Evolutionary conservation across 2,329 filamentous ascomycete species (phyloP).

Genomic region (Aquanectria penicillioides): DNA sequence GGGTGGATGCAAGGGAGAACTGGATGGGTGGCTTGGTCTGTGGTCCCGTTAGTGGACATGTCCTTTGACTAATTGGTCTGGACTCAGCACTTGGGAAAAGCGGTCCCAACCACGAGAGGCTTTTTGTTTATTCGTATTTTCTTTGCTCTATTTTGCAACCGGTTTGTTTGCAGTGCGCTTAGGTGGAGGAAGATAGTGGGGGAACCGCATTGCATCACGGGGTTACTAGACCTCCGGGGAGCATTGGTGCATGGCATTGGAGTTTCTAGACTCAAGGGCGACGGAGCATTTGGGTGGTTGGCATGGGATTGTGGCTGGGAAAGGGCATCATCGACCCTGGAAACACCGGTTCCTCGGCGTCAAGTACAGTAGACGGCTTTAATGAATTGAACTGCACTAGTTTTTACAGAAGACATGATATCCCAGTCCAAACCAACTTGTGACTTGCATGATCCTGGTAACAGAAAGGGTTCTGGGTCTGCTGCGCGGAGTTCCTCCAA

Average conservation of each 20-base stretch:
- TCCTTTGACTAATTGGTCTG: constrained; percentile 28
- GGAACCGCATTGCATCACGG: constrained; percentile 25
- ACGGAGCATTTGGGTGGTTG: constrained; percentile 24
- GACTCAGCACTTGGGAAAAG: constrained; percentile 26
- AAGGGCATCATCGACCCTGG: constrained; percentile 24
- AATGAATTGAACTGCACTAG: constrained; percentile 9
- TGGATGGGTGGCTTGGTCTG: constrained; percentile 26
- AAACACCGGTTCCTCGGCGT: constrained; percentile 26
- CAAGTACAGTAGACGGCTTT: constrained; percentile 22
- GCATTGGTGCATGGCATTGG: constrained; percentile 26
- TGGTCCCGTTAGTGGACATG: constrained; percentile 27
- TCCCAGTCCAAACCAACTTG: background rate
- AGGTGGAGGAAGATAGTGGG: background rate
- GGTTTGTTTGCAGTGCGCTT: constrained; percentile 4
- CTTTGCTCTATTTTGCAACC: background rate
- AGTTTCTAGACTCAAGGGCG: constrained; percentile 35
- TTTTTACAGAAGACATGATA: background rate
- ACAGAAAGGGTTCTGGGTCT: background rate
- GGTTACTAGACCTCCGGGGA: constrained; percentile 37
- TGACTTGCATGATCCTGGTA: constrained; percentile 16
- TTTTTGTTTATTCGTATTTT: constrained; percentile 18
- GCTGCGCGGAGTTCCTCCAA: constrained; percentile 11
- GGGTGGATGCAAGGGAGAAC: constrained; percentile 31
- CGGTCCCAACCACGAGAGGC: constrained; percentile 24
- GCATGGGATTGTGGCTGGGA: constrained; percentile 17